Evolutionary conservation across 2,329 filamentous ascomycete genomes (phyloP), one percentile per base, ranked within the genome.

Genomic region (Cryoendolithus antarcticus): DNA sequence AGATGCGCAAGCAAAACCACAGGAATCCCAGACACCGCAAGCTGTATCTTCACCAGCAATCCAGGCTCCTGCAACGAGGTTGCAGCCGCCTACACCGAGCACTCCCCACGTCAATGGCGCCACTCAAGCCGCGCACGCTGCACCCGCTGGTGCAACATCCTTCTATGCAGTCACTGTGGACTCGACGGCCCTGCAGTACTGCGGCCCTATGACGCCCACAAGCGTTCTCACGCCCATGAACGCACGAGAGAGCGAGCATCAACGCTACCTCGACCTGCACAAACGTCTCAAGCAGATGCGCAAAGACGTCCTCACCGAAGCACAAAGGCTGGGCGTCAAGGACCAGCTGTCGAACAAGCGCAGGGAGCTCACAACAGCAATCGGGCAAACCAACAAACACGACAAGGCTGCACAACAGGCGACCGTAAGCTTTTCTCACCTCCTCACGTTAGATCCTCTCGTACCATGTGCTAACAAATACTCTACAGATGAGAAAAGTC

Each of bases 361-460:
- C 15, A 39, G 37, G 60, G 40, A 53, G 2, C 62, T 86, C 27
- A 86, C 84, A 57, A 67, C 69, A 72, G 83, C 30, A 31, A 71
- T 89, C 40, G 84, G 85, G 5, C 83, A 91, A 55, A 62, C 86
- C 21, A 80, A 77, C 1, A 71, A 71, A 34, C 32, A 34, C 31
- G 79, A 74, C 41, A 78, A 73, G 49, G 72, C 71, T 8, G 70
- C 70, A 15, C 86, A 86, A 50, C 69, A 62, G 37, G 53, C 60
- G 44, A 70, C 72, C 47, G 74, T 79, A 62, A 49, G 66, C 15
- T 19, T 19, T 61, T 15, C 30, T 6, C 8, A 10, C 30, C 19
- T 10, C 6, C 13, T 9, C 19, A 8, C 10, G 9, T 32, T n/a
- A 9, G 9, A 30, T 10, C 35, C 50, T 5, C 15, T 19, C 15